These are phyloP conservation scores for Herpetomonas samuelpessoai DNA, from an alignment of 208 protist species.

Conservation along the genomic window DNA sequence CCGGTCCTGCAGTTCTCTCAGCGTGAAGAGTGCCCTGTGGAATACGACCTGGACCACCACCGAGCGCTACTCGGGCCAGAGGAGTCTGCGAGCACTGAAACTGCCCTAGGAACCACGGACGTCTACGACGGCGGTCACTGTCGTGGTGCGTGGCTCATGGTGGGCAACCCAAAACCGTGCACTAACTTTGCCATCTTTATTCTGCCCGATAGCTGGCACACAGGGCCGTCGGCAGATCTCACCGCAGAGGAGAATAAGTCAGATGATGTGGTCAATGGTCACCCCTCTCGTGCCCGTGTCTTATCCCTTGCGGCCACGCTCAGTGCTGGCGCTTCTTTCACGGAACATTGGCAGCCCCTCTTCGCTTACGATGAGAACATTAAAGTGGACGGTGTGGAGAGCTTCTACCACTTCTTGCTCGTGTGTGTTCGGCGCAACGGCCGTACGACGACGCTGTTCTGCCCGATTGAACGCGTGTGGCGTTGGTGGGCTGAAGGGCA, in stretches of 20 bases:
- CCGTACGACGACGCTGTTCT: slow-evolving; percentile 33
- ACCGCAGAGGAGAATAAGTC: no score
- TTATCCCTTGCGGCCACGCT: no score
- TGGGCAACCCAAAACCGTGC: slow-evolving; percentile 18
- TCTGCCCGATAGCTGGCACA: slow-evolving; percentile 27
- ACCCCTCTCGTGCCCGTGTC: no score
- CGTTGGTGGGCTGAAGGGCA: slow-evolving; percentile 25
- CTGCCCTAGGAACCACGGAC: background rate
- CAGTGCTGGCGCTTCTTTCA: no score
- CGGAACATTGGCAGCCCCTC: slow-evolving; percentile 30
- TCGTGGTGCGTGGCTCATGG: slow-evolving; percentile 53
- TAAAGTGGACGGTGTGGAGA: slow-evolving; percentile 53
- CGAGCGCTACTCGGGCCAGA: slow-evolving; percentile 23
- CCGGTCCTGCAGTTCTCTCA: slow-evolving; percentile 6
- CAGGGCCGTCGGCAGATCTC: background rate
- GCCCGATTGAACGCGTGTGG: slow-evolving; percentile 26
- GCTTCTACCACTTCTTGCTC: slow-evolving; percentile 34
- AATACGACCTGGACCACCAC: slow-evolving; percentile 75
- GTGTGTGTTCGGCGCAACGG: slow-evolving; percentile 41
- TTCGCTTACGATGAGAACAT: slow-evolving; percentile 37
- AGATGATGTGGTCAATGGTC: no score
- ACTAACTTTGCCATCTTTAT: slow-evolving; percentile 46
- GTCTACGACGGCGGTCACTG: background rate
- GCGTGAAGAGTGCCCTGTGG: slow-evolving; percentile 5
- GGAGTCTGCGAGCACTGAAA: background rate